Conservation (phyloP, 106 monocot genomes). For the Dioscorea zingiberensis region DNA sequence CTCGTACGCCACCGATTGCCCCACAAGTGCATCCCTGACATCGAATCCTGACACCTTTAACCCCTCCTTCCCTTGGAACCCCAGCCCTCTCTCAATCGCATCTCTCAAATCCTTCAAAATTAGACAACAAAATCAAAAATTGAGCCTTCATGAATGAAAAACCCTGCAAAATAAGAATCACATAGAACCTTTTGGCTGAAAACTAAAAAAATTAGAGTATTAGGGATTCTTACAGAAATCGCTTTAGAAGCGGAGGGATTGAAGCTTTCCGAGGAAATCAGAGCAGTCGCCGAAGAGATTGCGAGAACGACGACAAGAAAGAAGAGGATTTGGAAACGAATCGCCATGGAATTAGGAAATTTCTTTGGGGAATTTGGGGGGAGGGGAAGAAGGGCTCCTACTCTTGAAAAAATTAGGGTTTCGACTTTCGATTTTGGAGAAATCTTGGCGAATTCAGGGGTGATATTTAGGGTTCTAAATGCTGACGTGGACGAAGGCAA, state of each 20-base stretch:
- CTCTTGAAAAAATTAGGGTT: not conserved
- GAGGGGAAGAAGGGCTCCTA: not conserved
- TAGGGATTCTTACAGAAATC: conserved; percentile 39
- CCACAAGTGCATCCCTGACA: conserved; percentile 62
- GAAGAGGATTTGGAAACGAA: conserved; percentile 11
- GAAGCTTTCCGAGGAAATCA: conserved; percentile 27
- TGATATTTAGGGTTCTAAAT: not conserved
- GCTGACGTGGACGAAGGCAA: conserved; percentile 5
- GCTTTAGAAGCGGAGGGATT: conserved; percentile 47
- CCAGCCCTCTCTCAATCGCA: conserved; percentile 58
- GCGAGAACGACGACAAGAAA: conserved; percentile 18
- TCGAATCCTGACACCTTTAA: conserved; percentile 79
- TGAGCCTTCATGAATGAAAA: no score
- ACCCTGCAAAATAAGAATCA: no score
- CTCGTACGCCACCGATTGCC: conserved; percentile 79
- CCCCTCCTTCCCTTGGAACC: conserved; percentile 41
- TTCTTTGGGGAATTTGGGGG: no score
- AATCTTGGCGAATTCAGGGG: not conserved
- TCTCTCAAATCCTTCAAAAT: conserved; percentile 77
- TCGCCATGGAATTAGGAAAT: conserved; percentile 26
- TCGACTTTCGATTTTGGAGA: not conserved
- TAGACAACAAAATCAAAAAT: not conserved
- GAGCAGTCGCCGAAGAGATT: conserved; percentile 19
- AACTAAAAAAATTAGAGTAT: not conserved
- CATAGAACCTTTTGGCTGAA: no score